phyloP scores from a whole-genome alignment of 768 basidiomycete genomes.

The Boletus rufocinnamomeus region DNA sequence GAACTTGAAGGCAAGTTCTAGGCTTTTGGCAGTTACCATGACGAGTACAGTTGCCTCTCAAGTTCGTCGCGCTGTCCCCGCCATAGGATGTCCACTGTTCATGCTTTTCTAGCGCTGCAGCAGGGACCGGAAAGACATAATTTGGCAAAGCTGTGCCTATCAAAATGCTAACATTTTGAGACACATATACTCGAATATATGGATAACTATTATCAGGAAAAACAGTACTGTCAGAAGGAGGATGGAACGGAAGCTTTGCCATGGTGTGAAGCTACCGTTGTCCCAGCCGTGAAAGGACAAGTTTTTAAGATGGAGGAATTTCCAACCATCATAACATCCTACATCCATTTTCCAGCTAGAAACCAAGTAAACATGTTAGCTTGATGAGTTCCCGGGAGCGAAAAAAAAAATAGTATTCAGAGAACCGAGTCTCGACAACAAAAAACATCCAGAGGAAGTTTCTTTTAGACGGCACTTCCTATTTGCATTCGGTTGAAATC shows the following conservation, averaged over 20 bases:
- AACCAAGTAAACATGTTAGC: constrained; percentile 9
- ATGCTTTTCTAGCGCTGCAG: background rate
- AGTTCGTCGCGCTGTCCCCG: background rate
- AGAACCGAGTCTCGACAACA: constrained; percentile 39
- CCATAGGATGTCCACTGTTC: background rate
- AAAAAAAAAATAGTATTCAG: constrained; percentile 23
- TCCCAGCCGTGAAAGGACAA: background rate
- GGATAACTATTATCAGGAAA: constrained; percentile 19
- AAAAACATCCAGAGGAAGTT: constrained; percentile 22
- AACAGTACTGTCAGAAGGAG: background rate
- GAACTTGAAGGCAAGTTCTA: background rate
- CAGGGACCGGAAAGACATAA: background rate
- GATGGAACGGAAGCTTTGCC: background rate
- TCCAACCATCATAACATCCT: background rate
- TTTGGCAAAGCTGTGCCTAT: constrained; percentile 1
- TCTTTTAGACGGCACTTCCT: constrained; percentile 41
- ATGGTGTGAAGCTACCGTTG: background rate
- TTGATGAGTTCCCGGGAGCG: background rate
- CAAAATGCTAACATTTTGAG: constrained; percentile 23
- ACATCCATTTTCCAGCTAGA: background rate
- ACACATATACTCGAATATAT: constrained; percentile 5
- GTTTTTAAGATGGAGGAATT: no score
- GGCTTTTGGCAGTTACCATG: background rate
- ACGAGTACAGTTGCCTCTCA: no score
- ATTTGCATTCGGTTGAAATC: constrained; percentile 38